These are phyloP conservation scores for Oropetium thomaeum DNA, from an alignment of 176 grass and related monocot genomes.

Conservation along the genomic window DNA sequence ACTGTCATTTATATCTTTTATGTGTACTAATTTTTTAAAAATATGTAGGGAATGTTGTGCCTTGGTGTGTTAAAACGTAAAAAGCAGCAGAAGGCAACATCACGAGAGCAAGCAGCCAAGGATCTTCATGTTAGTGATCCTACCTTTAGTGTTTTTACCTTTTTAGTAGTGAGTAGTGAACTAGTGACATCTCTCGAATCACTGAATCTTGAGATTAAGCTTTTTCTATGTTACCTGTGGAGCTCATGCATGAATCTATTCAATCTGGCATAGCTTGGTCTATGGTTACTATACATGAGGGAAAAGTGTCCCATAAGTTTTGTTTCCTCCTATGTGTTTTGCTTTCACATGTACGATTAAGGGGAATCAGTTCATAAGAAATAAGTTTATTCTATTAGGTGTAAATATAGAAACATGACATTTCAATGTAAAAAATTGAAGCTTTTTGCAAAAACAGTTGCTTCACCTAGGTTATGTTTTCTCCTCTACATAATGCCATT, in stretches of 20 bases:
- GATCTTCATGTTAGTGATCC: conserved; percentile 66
- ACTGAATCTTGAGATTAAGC: conserved; percentile 4
- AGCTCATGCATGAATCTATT: neutral
- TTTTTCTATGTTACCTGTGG: neutral
- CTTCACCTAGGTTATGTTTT: neutral
- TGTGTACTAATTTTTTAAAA: conserved; percentile 27
- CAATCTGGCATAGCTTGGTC: neutral
- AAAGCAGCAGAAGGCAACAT: conserved; percentile 64
- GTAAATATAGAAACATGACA: neutral
- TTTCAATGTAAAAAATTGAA: neutral
- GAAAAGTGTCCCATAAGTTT: neutral
- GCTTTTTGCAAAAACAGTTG: neutral
- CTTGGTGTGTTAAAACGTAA: conserved; percentile 73
- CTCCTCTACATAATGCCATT: neutral
- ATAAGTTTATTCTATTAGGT: neutral
- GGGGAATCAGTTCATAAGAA: neutral
- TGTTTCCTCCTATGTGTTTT: neutral
- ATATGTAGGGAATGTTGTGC: conserved; percentile 76
- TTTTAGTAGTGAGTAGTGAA: too few species aligned
- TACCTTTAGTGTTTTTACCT: conserved; percentile 11
- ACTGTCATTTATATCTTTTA: neutral
- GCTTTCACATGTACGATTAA: neutral
- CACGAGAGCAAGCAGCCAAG: conserved; percentile 72
- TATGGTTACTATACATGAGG: neutral
- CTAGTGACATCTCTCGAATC: too few species aligned